Evolutionary conservation across 2,329 filamentous ascomycete genomes (phyloP), one percentile per base, ranked within the genome.

Genomic region (Cytospora leucostoma): DNA sequence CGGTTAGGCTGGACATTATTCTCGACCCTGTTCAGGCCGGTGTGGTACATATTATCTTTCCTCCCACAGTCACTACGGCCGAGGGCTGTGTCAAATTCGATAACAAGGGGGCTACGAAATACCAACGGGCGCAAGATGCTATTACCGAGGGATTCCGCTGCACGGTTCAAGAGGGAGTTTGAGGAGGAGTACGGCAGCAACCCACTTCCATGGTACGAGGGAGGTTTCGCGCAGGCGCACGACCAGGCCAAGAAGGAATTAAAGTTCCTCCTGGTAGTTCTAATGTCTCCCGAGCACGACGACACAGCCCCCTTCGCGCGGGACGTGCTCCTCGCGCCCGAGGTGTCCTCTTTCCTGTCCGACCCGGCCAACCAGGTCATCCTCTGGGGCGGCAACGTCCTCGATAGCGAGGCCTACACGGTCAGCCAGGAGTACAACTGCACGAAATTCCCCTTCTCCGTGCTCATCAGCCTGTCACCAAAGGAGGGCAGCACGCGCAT

Each of bases 391-490:
- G 95, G 95, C 54, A 97, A 93, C 69, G 90, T 98, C 0, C 86
- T 93, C 67, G 95, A 99, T 74, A 90, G 92, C 3, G 95, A 99
- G 77, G 92, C 94, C 6, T 98, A 96, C 75, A 93, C 97, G 74
- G 92, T 97, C 49, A 88, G 93, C n/a, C 84, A 86, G 13, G 92
- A 93, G 53, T 86, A 98, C 67, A 88, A 88, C 69, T 95, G 91
- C 75, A 96, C 92, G 64, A 96, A 96, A 73, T 97, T 95, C 71
- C 95, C 95, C 11, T 98, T 96, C 73, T 88, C 90, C 0, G 92
- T 89, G 15, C 77, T 97, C 3, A 88, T 97, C 34, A 93, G 92
- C 63, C 89, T 97, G 67, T 97, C 93, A 0, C 93, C 93, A 0
- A 89, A 89, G 68, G 88, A 94, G 65, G 90, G 91, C 2, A 88